These are phyloP conservation scores for Lasiodiplodia gonubiensis DNA, from an alignment of 2,329 filamentous ascomycete genomes.

Conservation along the genomic window DNA sequence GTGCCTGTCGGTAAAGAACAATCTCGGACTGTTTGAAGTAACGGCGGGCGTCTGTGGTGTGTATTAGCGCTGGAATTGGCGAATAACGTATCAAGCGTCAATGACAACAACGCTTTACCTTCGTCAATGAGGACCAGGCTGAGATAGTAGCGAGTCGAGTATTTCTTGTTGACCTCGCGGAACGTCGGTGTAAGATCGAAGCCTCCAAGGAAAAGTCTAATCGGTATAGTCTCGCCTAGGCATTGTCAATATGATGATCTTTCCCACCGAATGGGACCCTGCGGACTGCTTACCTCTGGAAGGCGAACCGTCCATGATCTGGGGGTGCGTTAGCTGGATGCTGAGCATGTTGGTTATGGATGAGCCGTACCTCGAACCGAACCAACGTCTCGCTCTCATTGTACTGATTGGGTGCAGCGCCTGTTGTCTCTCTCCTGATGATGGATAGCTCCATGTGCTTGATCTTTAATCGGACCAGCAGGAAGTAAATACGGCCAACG, in stretches of 20 bases:
- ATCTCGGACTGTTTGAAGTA: conserved; percentile 99
- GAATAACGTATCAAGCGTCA: background rate
- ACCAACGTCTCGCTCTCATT: conserved; percentile 99
- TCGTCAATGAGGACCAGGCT: conserved; percentile 95
- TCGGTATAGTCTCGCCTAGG: conserved; percentile 86
- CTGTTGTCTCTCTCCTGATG: conserved; percentile 94
- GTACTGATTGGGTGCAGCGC: conserved; percentile 96
- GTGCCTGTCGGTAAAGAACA: conserved; percentile 84
- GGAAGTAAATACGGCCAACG: conserved; percentile 96
- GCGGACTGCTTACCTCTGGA: conserved; percentile 70
- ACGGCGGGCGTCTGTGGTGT: conserved; percentile 77
- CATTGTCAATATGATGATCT: conserved; percentile 33
- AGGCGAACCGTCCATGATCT: conserved; percentile 99
- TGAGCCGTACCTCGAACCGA: conserved; percentile 76
- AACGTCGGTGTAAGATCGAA: conserved; percentile 98
- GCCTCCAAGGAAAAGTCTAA: conserved; percentile 92
- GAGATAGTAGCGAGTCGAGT: conserved; percentile 96
- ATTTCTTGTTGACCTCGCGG: conserved; percentile 99
- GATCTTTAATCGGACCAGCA: conserved; percentile 96
- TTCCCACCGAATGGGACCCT: background rate
- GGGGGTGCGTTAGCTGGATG: conserved; percentile 29
- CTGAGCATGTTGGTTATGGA: background rate
- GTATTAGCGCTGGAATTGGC: conserved; percentile 31
- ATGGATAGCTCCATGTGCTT: conserved; percentile 99
- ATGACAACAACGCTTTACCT: conserved; percentile 58